Percentiles rank a stretch among this genome's conserved stretches.
Conservation (phyloP, 2,329 filamentous ascomycete genomes). For the Ascochyta viciae-villosae region DNA sequence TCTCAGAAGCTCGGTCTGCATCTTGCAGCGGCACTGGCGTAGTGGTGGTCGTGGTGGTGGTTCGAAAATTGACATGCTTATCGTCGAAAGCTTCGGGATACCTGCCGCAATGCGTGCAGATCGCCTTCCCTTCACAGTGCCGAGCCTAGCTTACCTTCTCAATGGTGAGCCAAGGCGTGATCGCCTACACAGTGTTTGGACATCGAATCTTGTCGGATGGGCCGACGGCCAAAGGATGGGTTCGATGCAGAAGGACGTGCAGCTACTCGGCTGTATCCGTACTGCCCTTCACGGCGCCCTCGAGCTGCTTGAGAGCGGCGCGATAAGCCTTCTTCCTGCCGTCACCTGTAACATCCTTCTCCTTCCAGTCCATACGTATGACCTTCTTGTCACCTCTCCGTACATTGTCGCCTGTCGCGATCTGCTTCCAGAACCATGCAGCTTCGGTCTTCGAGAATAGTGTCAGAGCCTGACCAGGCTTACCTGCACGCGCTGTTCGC, state of each 20-base stretch:
- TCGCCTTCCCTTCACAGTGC: conserved; percentile 2
- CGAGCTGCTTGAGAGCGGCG: conserved; percentile 66
- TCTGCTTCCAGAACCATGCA: conserved; percentile 89
- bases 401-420: conserved; percentile 66
- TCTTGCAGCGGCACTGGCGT: background rate
- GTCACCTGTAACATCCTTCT: conserved; percentile 50
- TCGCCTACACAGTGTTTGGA: background rate
- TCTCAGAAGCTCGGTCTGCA: conserved; percentile 23
- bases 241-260: conserved; percentile 4
- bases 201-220: conserved; percentile 1
- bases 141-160: background rate
- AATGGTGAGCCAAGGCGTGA: background rate
- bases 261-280: conserved; percentile 19
- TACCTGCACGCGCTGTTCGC: conserved; percentile 83
- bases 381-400: conserved; percentile 55
- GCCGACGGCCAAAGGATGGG: conserved; percentile 12
- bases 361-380: conserved; percentile 53
- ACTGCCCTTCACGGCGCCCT: conserved; percentile 62
- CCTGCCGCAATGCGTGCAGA: conserved; percentile 4
- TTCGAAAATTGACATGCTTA: conserved; percentile 11
- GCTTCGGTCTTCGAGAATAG: conserved; percentile 82
- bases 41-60: background rate
- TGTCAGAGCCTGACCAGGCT: conserved; percentile 81
- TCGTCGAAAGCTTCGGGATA: conserved; percentile 11
- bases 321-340: conserved; percentile 53